Evolutionary conservation across 2,329 filamentous ascomycete genomes (phyloP).

Genomic region (Aspergillus ustus): DNA sequence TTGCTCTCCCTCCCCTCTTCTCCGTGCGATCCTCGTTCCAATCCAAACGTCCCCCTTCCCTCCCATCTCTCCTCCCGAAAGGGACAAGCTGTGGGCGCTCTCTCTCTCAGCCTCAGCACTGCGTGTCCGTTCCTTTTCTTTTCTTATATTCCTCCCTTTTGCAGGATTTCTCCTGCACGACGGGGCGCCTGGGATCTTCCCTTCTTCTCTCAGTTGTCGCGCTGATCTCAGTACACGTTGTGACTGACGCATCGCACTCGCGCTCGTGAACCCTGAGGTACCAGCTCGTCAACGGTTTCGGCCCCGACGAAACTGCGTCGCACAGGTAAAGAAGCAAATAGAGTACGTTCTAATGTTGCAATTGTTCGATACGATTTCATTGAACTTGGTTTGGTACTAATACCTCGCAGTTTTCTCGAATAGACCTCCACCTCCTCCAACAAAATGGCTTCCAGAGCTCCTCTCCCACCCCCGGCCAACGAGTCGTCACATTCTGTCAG

Average conservation of each 20-base stretch:
- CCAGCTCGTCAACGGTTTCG: not conserved
- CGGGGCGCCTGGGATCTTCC: not conserved
- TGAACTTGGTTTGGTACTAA: not conserved
- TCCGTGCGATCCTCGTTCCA: constrained; percentile 1
- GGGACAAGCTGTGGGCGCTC: constrained; percentile 10
- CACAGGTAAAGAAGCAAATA: not conserved
- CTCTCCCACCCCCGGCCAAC: constrained; percentile 51
- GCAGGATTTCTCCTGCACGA: not conserved
- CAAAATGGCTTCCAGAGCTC: constrained; percentile 49
- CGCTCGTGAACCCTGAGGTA: not conserved
- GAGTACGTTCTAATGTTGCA: not conserved
- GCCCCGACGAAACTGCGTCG: not conserved
- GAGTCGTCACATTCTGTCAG: constrained; percentile 59
- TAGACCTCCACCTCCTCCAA: not conserved
- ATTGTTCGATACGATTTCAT: not conserved
- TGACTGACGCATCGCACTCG: not conserved
- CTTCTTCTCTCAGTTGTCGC: not conserved
- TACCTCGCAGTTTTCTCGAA: not conserved
- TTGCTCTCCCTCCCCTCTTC: not conserved
- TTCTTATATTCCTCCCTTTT: not conserved
- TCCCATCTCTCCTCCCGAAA: constrained; percentile 8
- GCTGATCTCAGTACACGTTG: not conserved
- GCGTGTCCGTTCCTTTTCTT: constrained; percentile 6
- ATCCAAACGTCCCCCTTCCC: constrained; percentile 12
- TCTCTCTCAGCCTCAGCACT: not conserved